Evolutionary conservation across 106 monocot species (phyloP), one percentile per base, ranked within the genome.

Genomic region (Narthecium ossifragum): DNA sequence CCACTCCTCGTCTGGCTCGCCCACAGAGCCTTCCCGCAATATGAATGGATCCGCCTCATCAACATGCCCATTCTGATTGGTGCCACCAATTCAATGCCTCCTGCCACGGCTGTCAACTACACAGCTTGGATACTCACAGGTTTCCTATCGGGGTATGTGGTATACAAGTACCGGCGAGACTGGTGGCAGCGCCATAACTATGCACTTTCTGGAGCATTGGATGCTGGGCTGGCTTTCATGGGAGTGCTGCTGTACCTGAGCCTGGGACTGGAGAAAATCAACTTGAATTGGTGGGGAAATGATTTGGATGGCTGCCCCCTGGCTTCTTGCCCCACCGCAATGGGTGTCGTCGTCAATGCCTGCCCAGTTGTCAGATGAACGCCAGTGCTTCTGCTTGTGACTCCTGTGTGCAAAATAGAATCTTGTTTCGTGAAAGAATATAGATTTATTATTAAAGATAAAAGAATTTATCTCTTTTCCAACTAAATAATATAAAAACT

Each of bases 141-240:
- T 15, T 61, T 70, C 28, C 3, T 70, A 3, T 70, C 21, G 21
- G 53, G 53, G 13, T 70, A 22, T 14, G n/a, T 62, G 15, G 41
- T 70, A 3, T 43, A 41, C 23, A 37, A 41, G n/a, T 43, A 62
- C n/a, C 9, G 28, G n/a, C 51, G 20, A 1, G 55, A 23, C 0
- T 71, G 62, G 70, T 71, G 70, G 70, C 20, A 53, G 15, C 31
- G 55, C 10, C 62, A 71, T 39, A 73, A 66, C 61, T 73, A 73
- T 31, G 59, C 67, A 25, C 59, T 73, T 4, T 65, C 73, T 12
- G 59, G 60, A 0, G 51, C 60, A 1, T 53, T 66, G 15, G 73
- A 73, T 11, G 73, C 66, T 2, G 66, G 66, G 1, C 59, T 73
- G 13, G 73, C 73, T 2, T 73, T 73, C 66, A 73, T 73, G 73